phyloP scores from a whole-genome alignment of 2,329 filamentous ascomycete species.

The Eutypella sp. region DNA sequence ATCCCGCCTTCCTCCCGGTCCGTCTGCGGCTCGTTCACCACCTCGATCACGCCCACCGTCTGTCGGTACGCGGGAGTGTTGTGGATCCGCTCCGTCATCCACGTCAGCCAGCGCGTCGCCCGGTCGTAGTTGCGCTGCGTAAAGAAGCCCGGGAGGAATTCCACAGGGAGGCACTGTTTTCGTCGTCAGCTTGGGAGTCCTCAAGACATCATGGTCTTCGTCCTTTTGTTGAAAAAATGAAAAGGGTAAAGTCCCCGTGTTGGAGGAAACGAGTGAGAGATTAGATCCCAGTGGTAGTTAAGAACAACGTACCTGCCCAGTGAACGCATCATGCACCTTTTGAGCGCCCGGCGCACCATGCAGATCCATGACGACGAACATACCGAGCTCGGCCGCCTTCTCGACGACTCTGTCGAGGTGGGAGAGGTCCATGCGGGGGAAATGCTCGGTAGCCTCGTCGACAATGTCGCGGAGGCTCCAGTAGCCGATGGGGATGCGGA shows the following conservation, averaged over 20 bases:
- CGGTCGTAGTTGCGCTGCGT: conserved; percentile 40
- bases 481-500: conserved; percentile 51
- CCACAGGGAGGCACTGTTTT: conserved; percentile 9
- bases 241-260: too few species aligned
- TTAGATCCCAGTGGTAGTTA: too few species aligned
- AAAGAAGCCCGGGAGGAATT: conserved; percentile 38
- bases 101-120: conserved; percentile 37
- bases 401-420: conserved; percentile 29
- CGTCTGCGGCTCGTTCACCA: conserved; percentile 42
- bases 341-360: conserved; percentile 40
- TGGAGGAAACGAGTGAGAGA: too few species aligned
- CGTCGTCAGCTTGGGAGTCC: background rate
- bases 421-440: conserved; percentile 41
- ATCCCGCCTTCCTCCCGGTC: conserved; percentile 6
- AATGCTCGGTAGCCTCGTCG: conserved; percentile 44
- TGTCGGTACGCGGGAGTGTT: conserved; percentile 28
- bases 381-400: conserved; percentile 31
- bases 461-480: conserved; percentile 49
- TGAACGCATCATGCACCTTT: conserved; percentile 32
- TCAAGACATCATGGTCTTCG: too few species aligned
- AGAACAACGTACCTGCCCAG: conserved; percentile 28
- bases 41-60: conserved; percentile 42
- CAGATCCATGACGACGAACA: conserved; percentile 41
- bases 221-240: too few species aligned
- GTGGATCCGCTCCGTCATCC: conserved; percentile 39